These are phyloP conservation scores for Metarhizium anisopliae DNA, from an alignment of 2,329 filamentous ascomycete genomes.

Conservation along the genomic window DNA sequence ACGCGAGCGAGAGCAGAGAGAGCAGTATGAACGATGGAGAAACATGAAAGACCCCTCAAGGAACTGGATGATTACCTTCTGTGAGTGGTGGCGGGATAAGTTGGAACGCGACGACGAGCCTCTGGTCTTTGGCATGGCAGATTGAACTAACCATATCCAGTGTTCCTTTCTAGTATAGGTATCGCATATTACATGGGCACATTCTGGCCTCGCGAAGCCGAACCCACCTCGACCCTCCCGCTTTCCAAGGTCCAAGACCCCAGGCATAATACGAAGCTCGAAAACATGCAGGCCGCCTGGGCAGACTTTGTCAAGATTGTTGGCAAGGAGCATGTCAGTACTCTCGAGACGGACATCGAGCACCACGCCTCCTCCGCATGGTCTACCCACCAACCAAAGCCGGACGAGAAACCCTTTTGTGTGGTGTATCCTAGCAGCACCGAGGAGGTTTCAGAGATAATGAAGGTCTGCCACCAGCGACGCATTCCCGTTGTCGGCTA, in stretches of 20 bases:
- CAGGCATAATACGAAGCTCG: constrained; percentile 47
- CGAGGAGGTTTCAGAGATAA: constrained; percentile 75
- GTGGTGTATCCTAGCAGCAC: constrained; percentile 71
- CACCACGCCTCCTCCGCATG: constrained; percentile 52
- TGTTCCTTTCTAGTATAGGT: constrained; percentile 41
- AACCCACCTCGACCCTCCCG: constrained; percentile 50
- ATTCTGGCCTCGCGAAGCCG: constrained; percentile 39
- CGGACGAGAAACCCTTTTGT: constrained; percentile 50
- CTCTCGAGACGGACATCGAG: constrained; percentile 43
- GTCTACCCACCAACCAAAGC: constrained; percentile 47
- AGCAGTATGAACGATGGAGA: constrained; percentile 36
- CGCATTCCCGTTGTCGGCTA: constrained; percentile 80
- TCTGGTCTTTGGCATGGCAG: background rate
- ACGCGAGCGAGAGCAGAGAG: constrained; percentile 45
- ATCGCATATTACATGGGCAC: constrained; percentile 52
- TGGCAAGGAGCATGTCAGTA: constrained; percentile 57
- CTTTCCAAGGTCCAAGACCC: constrained; percentile 41
- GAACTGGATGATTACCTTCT: constrained; percentile 45
- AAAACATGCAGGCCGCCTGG: constrained; percentile 62
- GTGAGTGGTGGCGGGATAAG: constrained; percentile 27
- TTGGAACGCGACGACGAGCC: constrained; percentile 1
- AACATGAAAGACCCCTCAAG: constrained; percentile 30
- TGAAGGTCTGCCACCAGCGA: constrained; percentile 78
- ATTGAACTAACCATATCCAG: constrained; percentile 22
- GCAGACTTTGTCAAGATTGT: constrained; percentile 57